Conservation (phyloP, 306 rosid genomes). For the Pterocarpus santalinus region DNA sequence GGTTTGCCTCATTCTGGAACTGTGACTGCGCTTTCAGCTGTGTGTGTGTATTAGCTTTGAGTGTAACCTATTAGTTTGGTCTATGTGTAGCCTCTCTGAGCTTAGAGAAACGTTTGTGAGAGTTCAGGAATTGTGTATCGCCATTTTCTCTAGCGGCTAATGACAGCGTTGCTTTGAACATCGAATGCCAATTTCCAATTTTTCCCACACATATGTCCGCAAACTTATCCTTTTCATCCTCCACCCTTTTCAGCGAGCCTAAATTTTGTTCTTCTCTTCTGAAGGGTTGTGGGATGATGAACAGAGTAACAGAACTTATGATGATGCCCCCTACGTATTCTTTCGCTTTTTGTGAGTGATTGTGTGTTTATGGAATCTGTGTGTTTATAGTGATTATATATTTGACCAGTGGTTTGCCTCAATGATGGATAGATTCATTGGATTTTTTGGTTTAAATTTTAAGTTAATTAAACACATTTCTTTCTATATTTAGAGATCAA, state of each 20-base stretch:
- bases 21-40: conserved; percentile 9
- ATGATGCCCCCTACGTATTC: background rate
- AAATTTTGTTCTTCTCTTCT: background rate
- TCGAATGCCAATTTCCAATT: background rate
- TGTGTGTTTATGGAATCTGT: too few relatives aligned
- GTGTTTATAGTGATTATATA: conserved; percentile 6
- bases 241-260: background rate
- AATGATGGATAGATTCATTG: background rate
- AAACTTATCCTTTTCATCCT: background rate
- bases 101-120: background rate
- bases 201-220: background rate
- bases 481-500: background rate
- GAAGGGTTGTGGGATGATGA: conserved; percentile 13
- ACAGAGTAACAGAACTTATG: background rate
- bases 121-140: conserved; percentile 10
- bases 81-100: background rate
- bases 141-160: conserved; percentile 3
- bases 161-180: conserved; percentile 15
- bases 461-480: background rate
- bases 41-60: background rate
- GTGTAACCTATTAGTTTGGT: conserved; percentile 4
- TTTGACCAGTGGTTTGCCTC: conserved; percentile 6
- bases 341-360: background rate
- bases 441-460: background rate
- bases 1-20: background rate